A percentile compares a stretch with the other conserved stretches of the same genome.
Evolutionary conservation across 2,329 filamentous ascomycete species (phyloP).

Genomic region (Mariannaea elegans): DNA sequence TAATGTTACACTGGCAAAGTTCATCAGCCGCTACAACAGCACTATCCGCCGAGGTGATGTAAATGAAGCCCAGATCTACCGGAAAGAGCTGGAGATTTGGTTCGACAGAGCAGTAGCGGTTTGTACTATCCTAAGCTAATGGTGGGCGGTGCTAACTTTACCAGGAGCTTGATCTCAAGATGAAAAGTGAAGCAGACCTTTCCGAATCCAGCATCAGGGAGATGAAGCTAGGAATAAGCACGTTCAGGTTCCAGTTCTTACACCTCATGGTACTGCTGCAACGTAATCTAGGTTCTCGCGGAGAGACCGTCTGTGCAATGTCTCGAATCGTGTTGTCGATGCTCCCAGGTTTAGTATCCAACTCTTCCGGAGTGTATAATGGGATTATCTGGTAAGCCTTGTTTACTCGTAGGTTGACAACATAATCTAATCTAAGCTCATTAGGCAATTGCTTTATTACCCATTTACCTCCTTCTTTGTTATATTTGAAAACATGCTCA

Average conservation of each 20-base stretch:
- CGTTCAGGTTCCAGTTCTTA: constrained; percentile 8
- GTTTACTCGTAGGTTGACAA: accelerated
- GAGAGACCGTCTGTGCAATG: neutral
- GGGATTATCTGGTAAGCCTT: constrained; percentile 8
- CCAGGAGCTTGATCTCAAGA: neutral
- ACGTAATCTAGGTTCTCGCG: neutral
- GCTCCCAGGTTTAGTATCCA: constrained; percentile 13
- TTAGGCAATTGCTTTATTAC: constrained; percentile 13
- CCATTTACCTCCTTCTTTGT: constrained; percentile 23
- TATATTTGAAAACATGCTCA: neutral
- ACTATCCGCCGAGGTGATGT: neutral
- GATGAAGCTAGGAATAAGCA: constrained; percentile 16
- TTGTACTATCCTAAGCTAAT: neutral
- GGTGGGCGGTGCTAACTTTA: neutral
- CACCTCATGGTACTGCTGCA: neutral
- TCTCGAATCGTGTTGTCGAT: neutral
- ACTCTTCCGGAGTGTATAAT: constrained; percentile 17
- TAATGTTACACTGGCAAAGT: neutral
- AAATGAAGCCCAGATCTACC: neutral
- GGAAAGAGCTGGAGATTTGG: neutral
- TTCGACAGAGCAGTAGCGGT: neutral
- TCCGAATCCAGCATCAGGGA: neutral
- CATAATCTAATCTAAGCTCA: accelerated
- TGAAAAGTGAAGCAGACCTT: neutral
- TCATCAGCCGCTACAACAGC: neutral